A percentile compares a stretch with the other conserved stretches of the same genome.
These are phyloP conservation scores for Apiospora malaysiana DNA, from an alignment of 2,329 filamentous ascomycete genomes.

Conservation along the genomic window DNA sequence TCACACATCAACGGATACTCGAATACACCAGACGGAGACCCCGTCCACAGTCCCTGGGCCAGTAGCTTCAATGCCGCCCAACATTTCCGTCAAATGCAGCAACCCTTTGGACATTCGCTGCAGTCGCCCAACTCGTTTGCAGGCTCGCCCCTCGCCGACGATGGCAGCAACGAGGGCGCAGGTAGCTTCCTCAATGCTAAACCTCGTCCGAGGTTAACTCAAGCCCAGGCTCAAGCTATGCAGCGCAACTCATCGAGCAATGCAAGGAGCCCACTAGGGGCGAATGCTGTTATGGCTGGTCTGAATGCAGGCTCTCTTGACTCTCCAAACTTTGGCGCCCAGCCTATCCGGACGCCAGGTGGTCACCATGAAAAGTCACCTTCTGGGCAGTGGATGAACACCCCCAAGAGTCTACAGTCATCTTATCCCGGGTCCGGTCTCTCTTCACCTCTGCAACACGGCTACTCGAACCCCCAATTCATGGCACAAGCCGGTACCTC, in stretches of 20 bases:
- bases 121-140: conserved; percentile 59
- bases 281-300: conserved; percentile 70
- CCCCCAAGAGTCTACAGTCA: conserved; percentile 75
- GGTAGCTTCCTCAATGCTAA: conserved; percentile 64
- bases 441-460: conserved; percentile 76
- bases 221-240: conserved; percentile 55
- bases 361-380: conserved; percentile 78
- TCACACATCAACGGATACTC: conserved; percentile 82
- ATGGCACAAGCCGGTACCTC: conserved; percentile 88
- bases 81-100: conserved; percentile 75
- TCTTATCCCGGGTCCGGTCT: conserved; percentile 91
- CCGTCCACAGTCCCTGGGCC: conserved; percentile 89
- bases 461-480: conserved; percentile 76
- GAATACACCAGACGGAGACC: conserved; percentile 88
- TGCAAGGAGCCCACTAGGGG: conserved; percentile 81
- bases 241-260: conserved; percentile 75
- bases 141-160: conserved; percentile 55
- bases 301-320: conserved; percentile 73
- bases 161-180: conserved; percentile 55
- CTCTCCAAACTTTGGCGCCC: conserved; percentile 73
- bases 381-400: conserved; percentile 90
- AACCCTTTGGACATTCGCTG: conserved; percentile 60
- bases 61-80: conserved; percentile 74
- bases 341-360: conserved; percentile 76
- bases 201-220: conserved; percentile 60